Percentiles rank a stretch among this genome's conserved stretches.
These are phyloP conservation scores for Neoboletus magnificus DNA, from an alignment of 768 basidiomycete genomes.

Conservation along the genomic window DNA sequence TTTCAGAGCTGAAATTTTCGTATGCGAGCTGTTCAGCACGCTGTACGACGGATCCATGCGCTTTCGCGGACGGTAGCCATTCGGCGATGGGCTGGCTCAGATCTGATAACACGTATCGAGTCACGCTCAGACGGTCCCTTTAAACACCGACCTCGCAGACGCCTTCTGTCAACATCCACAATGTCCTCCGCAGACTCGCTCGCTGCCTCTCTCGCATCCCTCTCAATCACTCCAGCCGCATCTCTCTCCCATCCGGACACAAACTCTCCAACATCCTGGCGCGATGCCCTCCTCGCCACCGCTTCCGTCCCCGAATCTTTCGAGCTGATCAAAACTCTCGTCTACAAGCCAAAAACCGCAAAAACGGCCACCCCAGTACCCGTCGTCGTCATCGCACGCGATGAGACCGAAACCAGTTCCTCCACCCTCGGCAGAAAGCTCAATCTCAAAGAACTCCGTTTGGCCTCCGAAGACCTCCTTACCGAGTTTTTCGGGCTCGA, in stretches of 20 bases:
- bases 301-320: conserved; percentile 54
- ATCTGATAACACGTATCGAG: conserved; percentile 28
- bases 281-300: conserved; percentile 58
- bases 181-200: conserved; percentile 37
- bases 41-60: conserved; percentile 24
- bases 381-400: conserved; percentile 82
- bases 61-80: conserved; percentile 14
- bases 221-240: conserved; percentile 54
- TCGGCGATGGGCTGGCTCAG: conserved; percentile 5
- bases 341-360: conserved; percentile 97
- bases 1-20: conserved; percentile 14
- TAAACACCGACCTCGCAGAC: conserved; percentile 9
- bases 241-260: conserved; percentile 57
- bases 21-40: conserved; percentile 28
- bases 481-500: conserved; percentile 79
- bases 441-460: conserved; percentile 80
- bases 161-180: conserved; percentile 15
- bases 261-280: conserved; percentile 74
- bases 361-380: conserved; percentile 82
- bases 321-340: conserved; percentile 81
- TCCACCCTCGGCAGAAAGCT: conserved; percentile 74
- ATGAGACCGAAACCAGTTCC: conserved; percentile 81
- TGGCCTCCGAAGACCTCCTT: conserved; percentile 84
- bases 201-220: conserved; percentile 43
- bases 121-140: conserved; percentile 22